Evolutionary conservation across 352 stramenopile species (phyloP).

Genomic region (Phytophthora uliginosa): DNA sequence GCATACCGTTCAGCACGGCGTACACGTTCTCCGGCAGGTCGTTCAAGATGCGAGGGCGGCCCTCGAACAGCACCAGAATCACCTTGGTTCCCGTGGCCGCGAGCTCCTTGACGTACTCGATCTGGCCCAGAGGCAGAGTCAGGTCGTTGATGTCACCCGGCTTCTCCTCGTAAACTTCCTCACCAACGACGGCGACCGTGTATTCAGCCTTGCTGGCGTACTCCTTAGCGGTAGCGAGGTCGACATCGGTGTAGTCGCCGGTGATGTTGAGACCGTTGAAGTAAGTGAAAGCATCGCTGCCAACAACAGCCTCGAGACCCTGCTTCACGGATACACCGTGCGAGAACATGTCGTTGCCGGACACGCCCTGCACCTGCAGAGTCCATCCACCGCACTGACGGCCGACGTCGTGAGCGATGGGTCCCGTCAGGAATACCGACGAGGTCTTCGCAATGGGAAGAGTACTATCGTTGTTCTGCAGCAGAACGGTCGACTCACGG

Average conservation of each 20-base stretch:
- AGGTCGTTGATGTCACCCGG: not conserved
- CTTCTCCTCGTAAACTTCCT: not conserved
- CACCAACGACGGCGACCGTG: not conserved
- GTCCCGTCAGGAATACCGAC: not conserved
- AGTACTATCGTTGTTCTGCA: slow-evolving; percentile 1
- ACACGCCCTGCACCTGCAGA: not conserved
- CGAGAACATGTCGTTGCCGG: not conserved
- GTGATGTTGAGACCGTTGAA: not conserved
- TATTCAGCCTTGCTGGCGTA: not conserved
- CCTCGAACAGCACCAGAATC: slow-evolving; percentile 1
- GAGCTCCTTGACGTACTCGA: slow-evolving; percentile 1
- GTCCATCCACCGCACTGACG: not conserved
- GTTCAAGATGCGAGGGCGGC: not conserved
- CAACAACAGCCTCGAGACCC: not conserved
- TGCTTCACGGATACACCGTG: not conserved
- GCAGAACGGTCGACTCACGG: not conserved
- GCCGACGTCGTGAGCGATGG: not conserved
- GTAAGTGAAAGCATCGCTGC: not conserved
- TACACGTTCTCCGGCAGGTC: not conserved
- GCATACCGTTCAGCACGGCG: not conserved
- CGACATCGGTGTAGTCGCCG: not conserved
- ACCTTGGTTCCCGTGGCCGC: not conserved
- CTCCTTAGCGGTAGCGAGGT: not conserved
- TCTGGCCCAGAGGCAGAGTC: not conserved
- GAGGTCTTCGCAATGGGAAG: not conserved